Conservation (phyloP, 1,284 basidiomycete species). For the Irpex sp. region DNA sequence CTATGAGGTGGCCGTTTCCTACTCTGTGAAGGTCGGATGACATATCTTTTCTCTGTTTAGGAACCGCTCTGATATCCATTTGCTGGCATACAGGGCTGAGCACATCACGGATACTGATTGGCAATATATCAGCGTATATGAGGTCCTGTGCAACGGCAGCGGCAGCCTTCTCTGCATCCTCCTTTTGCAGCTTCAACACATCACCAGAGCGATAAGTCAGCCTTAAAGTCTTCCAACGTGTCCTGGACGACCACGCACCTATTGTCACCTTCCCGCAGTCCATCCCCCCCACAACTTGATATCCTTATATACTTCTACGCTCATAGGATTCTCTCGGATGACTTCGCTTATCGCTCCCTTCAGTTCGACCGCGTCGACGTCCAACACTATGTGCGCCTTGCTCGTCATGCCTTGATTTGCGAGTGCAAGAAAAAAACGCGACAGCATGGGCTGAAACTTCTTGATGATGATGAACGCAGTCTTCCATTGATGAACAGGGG, state of each 20-base stretch:
- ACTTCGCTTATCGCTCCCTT: conserved; percentile 49
- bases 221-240: neutral
- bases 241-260: conserved; percentile 41
- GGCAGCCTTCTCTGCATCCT: conserved; percentile 5
- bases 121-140: too few species aligned
- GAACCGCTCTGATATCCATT: neutral
- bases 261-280: conserved; percentile 59
- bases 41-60: neutral
- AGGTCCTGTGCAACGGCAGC: neutral
- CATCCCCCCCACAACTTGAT: conserved; percentile 58
- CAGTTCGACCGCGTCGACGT: conserved; percentile 48
- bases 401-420: conserved; percentile 41
- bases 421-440: conserved; percentile 50
- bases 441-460: conserved; percentile 54
- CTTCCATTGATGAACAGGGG: conserved; percentile 23
- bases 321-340: conserved; percentile 53
- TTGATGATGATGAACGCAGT: conserved; percentile 47
- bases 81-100: neutral
- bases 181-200: conserved; percentile 15
- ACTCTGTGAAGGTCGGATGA: too few species aligned
- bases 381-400: conserved; percentile 51
- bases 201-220: conserved; percentile 5
- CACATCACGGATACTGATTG: too few species aligned
- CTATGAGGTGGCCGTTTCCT: too few species aligned
- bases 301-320: conserved; percentile 45